phyloP scores from a whole-genome alignment of 768 basidiomycete genomes.

The Boletus patriciae region DNA sequence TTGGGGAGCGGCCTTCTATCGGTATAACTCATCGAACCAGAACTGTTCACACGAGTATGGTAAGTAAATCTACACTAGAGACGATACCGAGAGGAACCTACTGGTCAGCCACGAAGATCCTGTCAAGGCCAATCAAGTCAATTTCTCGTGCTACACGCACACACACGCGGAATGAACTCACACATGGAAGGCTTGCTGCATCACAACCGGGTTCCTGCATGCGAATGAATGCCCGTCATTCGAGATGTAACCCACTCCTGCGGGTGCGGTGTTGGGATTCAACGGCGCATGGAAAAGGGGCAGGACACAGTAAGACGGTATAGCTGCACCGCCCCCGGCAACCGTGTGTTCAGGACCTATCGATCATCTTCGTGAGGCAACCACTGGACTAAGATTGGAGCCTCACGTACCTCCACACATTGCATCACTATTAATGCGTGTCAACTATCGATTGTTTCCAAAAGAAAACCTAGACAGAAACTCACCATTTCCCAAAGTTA shows the following conservation, averaged over 20 bases:
- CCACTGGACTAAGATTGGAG: too few relatives aligned
- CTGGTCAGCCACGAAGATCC: slow-evolving; percentile 57
- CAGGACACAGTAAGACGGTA: slow-evolving; percentile 54
- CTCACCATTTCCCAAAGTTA: slow-evolving; percentile 55
- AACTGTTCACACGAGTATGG: slow-evolving; percentile 34
- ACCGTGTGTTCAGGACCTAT: slow-evolving; percentile 53
- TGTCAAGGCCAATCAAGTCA: slow-evolving; percentile 17
- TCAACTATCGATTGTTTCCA: neutral
- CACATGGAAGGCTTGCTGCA: slow-evolving; percentile 64
- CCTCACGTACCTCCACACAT: slow-evolving; percentile 48
- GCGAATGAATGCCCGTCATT: slow-evolving; percentile 55
- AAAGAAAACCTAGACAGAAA: neutral
- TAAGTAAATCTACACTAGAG: neutral
- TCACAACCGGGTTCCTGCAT: slow-evolving; percentile 52
- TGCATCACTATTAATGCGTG: slow-evolving; percentile 38
- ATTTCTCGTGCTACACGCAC: neutral
- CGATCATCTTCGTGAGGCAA: neutral
- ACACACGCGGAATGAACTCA: slow-evolving; percentile 29
- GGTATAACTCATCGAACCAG: slow-evolving; percentile 45
- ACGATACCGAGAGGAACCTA: slow-evolving; percentile 10
- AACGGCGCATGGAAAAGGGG: slow-evolving; percentile 51
- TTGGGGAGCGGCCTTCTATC: slow-evolving; percentile 47
- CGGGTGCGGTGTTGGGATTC: slow-evolving; percentile 26
- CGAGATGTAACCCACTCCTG: slow-evolving; percentile 48
- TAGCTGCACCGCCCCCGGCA: slow-evolving; percentile 37